Conservation (phyloP, 1,139 yeast genomes). For the Candida smagusa region DNA sequence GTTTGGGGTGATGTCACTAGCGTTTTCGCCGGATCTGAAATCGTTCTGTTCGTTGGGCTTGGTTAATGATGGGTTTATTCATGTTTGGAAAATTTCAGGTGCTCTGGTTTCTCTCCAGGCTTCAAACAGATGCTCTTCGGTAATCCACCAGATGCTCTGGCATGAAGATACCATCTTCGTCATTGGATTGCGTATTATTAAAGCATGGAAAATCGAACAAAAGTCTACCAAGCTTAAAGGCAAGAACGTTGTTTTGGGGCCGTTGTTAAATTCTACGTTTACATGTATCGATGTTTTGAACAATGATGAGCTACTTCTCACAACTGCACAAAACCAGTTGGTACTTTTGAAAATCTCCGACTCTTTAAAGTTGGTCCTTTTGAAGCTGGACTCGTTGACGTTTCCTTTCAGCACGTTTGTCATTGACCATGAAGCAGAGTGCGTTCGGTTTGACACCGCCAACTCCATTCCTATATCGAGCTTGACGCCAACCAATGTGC, state of each 20-base stretch:
- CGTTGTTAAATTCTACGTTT: conserved; percentile 46
- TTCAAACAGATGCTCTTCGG: conserved; percentile 60
- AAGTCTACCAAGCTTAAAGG: conserved; percentile 35
- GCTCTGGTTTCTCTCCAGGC: conserved; percentile 28
- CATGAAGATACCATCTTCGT: conserved; percentile 48
- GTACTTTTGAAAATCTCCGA: conserved; percentile 25
- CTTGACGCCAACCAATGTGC: conserved; percentile 2
- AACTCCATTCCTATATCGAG: conserved; percentile 3
- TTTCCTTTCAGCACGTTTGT: conserved; percentile 6
- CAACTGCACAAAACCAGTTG: conserved; percentile 43
- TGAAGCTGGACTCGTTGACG: not conserved
- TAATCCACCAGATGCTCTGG: conserved; percentile 56
- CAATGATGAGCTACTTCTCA: conserved; percentile 37
- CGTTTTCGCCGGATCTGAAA: conserved; percentile 58
- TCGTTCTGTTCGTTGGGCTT: conserved; percentile 58
- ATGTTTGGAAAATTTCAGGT: conserved; percentile 49
- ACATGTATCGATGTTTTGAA: conserved; percentile 34
- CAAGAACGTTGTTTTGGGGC: conserved; percentile 54
- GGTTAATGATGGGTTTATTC: conserved; percentile 61
- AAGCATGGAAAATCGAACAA: conserved; percentile 46
- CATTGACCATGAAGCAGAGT: not conserved
- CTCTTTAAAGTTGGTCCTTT: not conserved
- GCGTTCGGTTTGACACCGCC: conserved; percentile 9
- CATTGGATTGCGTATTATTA: conserved; percentile 56
- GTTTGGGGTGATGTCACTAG: conserved; percentile 54